Base-by-base conservation (phyloP, 192 early-diverging fungal genomes). In the Umbelopsis sp. region DNA sequence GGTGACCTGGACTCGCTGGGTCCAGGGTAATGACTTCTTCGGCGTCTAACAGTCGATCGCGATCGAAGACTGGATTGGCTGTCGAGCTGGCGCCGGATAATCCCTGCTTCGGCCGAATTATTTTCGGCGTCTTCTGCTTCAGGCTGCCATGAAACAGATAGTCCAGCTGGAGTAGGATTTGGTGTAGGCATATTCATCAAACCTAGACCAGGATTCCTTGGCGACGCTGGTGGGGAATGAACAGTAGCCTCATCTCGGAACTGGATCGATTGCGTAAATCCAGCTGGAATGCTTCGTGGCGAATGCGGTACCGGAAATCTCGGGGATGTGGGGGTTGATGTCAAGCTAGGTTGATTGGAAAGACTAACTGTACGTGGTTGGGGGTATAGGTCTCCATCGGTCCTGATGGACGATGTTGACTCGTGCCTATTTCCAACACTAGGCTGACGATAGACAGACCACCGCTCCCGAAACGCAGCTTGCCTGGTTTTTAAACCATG, bases 401-500 rank as follows among this genome's bases (percentile, higher is more conserved):
- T 35, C 35, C 55, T 27, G 16, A 25, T 27, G 30, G 55, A 30
- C 11, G 55, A 33, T 3, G 16, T 25, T 1, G 55, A 30, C 13
- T 30, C 55, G 33, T 16, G 55, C 13, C 55, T 37, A 61, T 15
- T 49, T 2, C 9, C 18, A 6, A 25, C 55, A 35, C 55, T 61
- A 18, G 55, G 33, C 13, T 61, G 55, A 2, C 55, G 25, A 33
- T 45, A 70, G 53, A 46, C 44, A 5, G 47, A 16, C 22, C 49
- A 41, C 47, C 45, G 49, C 68, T 66, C 45, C 15, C 65, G 58
- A 23, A 70, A 52, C 30, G 53, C 3, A 10, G 68, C 50, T 49
- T 78, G 77, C 20, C 74, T 78, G 6, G 46, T 69, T 37, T 74
- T 78, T 12, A 78, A 45, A 9, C 77, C 77, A 65, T 78, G 77